These are phyloP conservation scores for Linderniella brevidens DNA, from an alignment of 257 asterid species.

Conservation along the genomic window DNA sequence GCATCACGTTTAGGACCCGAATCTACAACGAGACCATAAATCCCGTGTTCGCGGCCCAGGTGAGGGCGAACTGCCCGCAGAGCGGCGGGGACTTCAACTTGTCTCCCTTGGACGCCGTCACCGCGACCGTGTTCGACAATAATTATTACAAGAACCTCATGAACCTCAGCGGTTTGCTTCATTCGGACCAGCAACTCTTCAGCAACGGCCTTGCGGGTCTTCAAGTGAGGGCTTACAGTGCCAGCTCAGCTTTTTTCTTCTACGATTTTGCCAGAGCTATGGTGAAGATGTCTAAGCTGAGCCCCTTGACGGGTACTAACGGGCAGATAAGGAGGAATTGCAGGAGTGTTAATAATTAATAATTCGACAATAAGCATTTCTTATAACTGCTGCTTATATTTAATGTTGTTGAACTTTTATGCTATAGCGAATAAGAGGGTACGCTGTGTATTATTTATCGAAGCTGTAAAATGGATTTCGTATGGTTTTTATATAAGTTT, in stretches of 20 bases:
- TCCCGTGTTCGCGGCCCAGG: conserved; percentile 25
- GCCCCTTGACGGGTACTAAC: conserved; percentile 45
- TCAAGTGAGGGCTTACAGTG: conserved; percentile 31
- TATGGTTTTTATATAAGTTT: no score
- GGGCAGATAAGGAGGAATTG: conserved; percentile 60
- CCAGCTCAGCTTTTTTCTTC: conserved; percentile 26
- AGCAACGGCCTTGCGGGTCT: conserved; percentile 46
- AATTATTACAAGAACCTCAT: conserved; percentile 28
- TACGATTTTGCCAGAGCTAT: conserved; percentile 53
- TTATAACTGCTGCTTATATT: no score
- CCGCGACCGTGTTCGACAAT: conserved; percentile 27
- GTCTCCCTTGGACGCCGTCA: conserved; percentile 24
- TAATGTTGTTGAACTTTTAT: no score
- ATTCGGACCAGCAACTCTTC: conserved; percentile 59
- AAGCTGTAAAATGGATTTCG: no score
- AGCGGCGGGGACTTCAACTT: conserved; percentile 30
- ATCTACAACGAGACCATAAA: conserved; percentile 47
- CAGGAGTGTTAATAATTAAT: conserved; percentile 26
- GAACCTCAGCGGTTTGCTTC: conserved; percentile 34
- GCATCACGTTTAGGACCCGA: conserved; percentile 29
- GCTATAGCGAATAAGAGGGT: no score
- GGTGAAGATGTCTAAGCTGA: conserved; percentile 61
- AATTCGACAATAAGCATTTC: background rate
- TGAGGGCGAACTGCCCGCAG: conserved; percentile 25
- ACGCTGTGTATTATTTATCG: no score